phyloP scores from a whole-genome alignment of 2,329 filamentous ascomycete genomes.

The Hypoxylon sp. region DNA sequence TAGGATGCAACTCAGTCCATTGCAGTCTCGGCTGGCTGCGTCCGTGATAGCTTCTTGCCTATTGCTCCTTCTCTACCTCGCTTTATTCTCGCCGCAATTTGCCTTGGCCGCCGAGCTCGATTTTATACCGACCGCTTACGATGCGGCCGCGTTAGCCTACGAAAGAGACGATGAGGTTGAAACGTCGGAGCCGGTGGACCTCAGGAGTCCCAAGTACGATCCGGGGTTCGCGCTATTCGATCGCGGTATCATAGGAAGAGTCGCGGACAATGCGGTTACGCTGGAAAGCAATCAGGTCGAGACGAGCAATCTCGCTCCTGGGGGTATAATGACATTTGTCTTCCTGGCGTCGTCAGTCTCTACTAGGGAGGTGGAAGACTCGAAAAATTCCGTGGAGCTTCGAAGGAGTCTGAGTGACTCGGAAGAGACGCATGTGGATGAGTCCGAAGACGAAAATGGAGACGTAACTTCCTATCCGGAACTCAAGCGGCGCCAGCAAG shows the following conservation, averaged over 20 bases:
- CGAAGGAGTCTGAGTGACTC: conserved; percentile 44
- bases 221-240: conserved; percentile 72
- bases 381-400: conserved; percentile 39
- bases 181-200: conserved; percentile 36
- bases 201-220: conserved; percentile 60
- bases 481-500: conserved; percentile 45
- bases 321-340: conserved; percentile 72
- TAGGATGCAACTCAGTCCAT: conserved; percentile 71
- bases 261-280: conserved; percentile 62
- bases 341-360: conserved; percentile 69
- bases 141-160: conserved; percentile 34
- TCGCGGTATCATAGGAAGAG: conserved; percentile 71
- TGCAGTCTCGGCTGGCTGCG: conserved; percentile 78
- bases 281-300: conserved; percentile 74
- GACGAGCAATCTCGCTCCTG: conserved; percentile 70
- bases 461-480: conserved; percentile 33
- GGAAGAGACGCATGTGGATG: conserved; percentile 25
- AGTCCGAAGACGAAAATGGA: conserved; percentile 35
- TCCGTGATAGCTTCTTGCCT: conserved; percentile 72
- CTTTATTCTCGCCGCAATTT: conserved; percentile 68
- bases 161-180: conserved; percentile 40
- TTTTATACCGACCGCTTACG: conserved; percentile 40
- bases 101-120: conserved; percentile 70
- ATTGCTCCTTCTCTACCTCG: conserved; percentile 70
- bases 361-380: conserved; percentile 50